Evolutionary conservation across 2,329 filamentous ascomycete genomes (phyloP), one percentile per base, ranked within the genome.

Genomic region (Colletotrichum eremochloae): DNA sequence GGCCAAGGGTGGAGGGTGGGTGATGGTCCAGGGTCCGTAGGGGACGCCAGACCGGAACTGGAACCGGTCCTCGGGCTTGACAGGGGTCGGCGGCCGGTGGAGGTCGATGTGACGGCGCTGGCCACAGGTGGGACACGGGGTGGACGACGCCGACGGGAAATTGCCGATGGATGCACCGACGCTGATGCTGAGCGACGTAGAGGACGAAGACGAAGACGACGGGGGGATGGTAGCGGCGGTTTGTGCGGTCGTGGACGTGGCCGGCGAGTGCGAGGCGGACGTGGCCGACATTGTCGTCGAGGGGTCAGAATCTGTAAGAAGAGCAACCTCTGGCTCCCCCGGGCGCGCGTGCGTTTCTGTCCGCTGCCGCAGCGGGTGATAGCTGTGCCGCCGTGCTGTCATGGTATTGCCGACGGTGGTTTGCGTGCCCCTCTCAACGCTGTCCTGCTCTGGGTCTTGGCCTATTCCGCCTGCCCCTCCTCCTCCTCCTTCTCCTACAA

Each of bases 41-140:
- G 67, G 56, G n/a, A 73, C 67, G 40, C 71, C 71, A 29, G 67
- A 70, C 29, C 63, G 71, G 50, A 73, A 73, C 15, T 73, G 71
- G 48, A 73, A 73, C 8, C 67, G 67, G 31, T 71, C 71, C 40
- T 73, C 71, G 44, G 61, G 67, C n/a, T 73, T 73, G 8, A 71
- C 71, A 40, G 71, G 71, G 12, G 71, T 71, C 36, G 71, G 61
- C 7, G 71, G 67, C 15, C 71, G 71, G 63, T 73, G 71, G 60
- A 69, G 66, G 42, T 72, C 67, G 15, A 71, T 15, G 40, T 73
- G 67, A 36, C 67, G 67, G 36, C 67, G 71, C 56, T 73, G 71
- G 15, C 71, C 71, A 31, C 71, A 73, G 4, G 71, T 73, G 61
- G 71, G 67, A 63, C 71, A 73, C 62, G 61, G 61, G 24, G 42